Conservation (phyloP, 2,329 filamentous ascomycete species). For the Epichloe sylvatica region DNA sequence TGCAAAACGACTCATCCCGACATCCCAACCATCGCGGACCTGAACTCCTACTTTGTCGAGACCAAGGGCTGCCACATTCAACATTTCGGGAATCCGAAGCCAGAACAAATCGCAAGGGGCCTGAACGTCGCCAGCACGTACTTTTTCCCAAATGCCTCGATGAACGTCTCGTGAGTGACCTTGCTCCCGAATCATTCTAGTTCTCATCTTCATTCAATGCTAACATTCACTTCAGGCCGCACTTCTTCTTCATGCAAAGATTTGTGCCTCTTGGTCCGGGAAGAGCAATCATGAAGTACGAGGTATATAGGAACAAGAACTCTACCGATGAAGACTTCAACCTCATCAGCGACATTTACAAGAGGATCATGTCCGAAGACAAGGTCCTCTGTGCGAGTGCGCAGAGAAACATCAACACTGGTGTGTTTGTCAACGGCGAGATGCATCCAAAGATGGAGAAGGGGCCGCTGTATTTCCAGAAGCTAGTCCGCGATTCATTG, state of each 20-base stretch:
- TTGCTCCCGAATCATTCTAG: not conserved
- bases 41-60: conserved; percentile 39
- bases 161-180: conserved; percentile 33
- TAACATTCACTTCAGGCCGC: conserved; percentile 23
- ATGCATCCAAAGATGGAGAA: conserved; percentile 48
- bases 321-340: conserved; percentile 45
- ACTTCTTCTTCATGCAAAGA: conserved; percentile 51
- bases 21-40: conserved; percentile 40
- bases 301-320: conserved; percentile 48
- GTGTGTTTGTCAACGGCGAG: conserved; percentile 48
- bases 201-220: not conserved
- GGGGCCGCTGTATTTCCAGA: conserved; percentile 44
- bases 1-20: conserved; percentile 46
- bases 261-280: conserved; percentile 41
- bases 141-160: conserved; percentile 37
- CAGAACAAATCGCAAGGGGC: conserved; percentile 33
- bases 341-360: conserved; percentile 44
- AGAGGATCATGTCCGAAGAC: conserved; percentile 50
- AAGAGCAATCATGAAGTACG: conserved; percentile 43
- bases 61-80: conserved; percentile 34
- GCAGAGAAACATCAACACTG: conserved; percentile 47
- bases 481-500: conserved; percentile 32
- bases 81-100: conserved; percentile 32
- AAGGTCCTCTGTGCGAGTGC: conserved; percentile 46
- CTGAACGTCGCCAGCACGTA: conserved; percentile 33